Evolutionary conservation across 2,329 filamentous ascomycete genomes (phyloP).

Genomic region (Fusarium pininemorale): DNA sequence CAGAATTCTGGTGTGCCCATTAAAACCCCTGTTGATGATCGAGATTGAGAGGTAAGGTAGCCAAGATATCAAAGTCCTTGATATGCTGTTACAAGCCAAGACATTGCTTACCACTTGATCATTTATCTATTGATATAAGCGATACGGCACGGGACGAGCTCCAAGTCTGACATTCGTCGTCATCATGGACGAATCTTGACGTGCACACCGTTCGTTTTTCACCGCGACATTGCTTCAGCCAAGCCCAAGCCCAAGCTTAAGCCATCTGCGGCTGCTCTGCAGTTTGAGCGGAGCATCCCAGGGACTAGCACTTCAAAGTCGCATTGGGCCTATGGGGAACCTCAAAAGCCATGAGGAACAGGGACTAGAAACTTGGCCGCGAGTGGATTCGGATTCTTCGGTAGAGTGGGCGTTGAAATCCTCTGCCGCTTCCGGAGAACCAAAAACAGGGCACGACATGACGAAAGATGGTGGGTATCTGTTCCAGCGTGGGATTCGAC

Average conservation of each 20-base stretch:
- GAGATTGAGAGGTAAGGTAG: conserved; percentile 1
- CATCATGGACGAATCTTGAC: conserved; percentile 8
- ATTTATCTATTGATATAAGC: background rate
- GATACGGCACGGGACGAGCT: background rate
- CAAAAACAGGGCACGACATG: conserved; percentile 17
- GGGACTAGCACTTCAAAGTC: background rate
- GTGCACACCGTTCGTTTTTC: conserved; percentile 5
- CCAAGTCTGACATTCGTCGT: conserved; percentile 4
- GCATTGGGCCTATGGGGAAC: conserved; percentile 18
- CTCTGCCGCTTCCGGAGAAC: conserved; percentile 32
- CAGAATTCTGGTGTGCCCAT: conserved; percentile 10
- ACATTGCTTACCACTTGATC: conserved; percentile 2
- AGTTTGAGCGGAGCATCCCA: background rate
- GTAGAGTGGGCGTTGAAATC: conserved; percentile 28
- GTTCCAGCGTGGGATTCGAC: conserved; percentile 1
- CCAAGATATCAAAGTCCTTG: background rate
- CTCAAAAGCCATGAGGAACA: conserved; percentile 2
- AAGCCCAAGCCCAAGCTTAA: conserved; percentile 14
- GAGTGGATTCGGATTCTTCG: conserved; percentile 19
- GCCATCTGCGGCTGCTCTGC: conserved; percentile 15
- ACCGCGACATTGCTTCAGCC: conserved; percentile 7
- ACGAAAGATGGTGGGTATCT: conserved; percentile 19
- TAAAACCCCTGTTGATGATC: conserved; percentile 21
- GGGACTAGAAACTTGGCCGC: conserved; percentile 22
- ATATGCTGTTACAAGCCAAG: background rate